Evolutionary conservation across 257 asterid species (phyloP).

Genomic region (Solanum pennellii): DNA sequence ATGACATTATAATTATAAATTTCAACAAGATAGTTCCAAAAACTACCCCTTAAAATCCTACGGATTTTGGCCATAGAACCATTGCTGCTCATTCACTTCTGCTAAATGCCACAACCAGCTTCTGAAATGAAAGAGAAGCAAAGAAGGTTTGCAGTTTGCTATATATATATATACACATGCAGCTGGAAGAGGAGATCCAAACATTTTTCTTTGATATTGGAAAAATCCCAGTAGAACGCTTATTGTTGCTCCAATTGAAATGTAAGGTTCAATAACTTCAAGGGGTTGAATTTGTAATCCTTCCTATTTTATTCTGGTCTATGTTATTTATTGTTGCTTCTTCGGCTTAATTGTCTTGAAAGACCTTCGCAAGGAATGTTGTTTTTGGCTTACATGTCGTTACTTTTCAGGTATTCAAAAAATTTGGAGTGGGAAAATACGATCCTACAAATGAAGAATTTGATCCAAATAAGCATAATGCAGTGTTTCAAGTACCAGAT

Average conservation of each 20-base stretch:
- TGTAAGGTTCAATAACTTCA: neutral
- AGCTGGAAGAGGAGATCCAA: neutral
- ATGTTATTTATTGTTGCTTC: neutral
- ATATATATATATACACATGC: neutral
- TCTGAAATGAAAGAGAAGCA: neutral
- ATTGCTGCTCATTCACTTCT: neutral
- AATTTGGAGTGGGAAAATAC: constrained; percentile 65
- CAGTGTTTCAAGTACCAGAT: constrained; percentile 90
- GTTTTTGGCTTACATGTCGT: neutral
- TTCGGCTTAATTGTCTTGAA: neutral
- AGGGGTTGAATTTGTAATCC: neutral
- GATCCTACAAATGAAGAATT: constrained; percentile 69
- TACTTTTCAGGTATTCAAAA: constrained; percentile 55
- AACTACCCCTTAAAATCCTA: neutral
- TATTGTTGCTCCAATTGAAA: neutral
- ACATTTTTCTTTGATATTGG: neutral
- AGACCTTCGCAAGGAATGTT: neutral
- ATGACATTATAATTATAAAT: neutral
- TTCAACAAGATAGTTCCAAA: neutral
- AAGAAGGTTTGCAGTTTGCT: neutral
- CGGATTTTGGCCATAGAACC: neutral
- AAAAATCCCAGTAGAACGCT: neutral
- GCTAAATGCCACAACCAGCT: neutral
- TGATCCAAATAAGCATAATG: constrained; percentile 89
- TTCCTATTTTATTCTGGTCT: neutral